Evolutionary conservation across 352 stramenopile genomes (phyloP), one percentile per base, ranked within the genome.

Genomic region (Elongisporangium undulatum): DNA sequence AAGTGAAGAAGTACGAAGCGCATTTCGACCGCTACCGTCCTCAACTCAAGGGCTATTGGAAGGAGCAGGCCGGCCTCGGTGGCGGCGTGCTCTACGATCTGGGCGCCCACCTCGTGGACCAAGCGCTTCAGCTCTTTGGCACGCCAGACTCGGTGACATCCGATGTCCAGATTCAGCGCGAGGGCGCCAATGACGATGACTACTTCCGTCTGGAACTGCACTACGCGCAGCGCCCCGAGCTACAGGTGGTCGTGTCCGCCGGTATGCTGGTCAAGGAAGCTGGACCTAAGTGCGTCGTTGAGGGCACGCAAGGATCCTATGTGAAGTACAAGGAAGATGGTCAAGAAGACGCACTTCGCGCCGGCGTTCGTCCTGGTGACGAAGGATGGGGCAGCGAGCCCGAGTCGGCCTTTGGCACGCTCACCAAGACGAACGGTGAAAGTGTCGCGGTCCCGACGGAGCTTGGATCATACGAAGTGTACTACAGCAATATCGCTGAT

Each of bases 11-110:
- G 58, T 87, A 78, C 22, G 80, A 89, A 56, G 74, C 67, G 16
- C 80, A 92, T 56, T 92, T 69, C 62, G 80, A 92, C 53, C 76
- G 82, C 53, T 92, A 82, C 61, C 78, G 82, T 0, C 82, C 82
- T 23, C 66, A 39, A 45, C 77, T 90, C 59, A 92, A 92, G 64
- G 76, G 79, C 48, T 89, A 90, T 71, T 92, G 82, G 82, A 90
- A 92, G 66, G 82, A 92, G 55, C 74, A 82, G 55, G 68, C 78
- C 9, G 70, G 68, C 0, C 68, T 77, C 15, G 82, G 80, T 23
- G 80, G 78, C 7, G 82, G 82, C 22, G 72, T 86, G 53, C 69
- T 92, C 13, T 90, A 90, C 64, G 82, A 92, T 60, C 65, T 92
- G 16, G 82, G 82, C 0, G 75, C 80, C 0, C 82, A 92, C 56